Base-by-base conservation (phyloP, 305 asterid genomes). In the Striga hermonthica region DNA sequence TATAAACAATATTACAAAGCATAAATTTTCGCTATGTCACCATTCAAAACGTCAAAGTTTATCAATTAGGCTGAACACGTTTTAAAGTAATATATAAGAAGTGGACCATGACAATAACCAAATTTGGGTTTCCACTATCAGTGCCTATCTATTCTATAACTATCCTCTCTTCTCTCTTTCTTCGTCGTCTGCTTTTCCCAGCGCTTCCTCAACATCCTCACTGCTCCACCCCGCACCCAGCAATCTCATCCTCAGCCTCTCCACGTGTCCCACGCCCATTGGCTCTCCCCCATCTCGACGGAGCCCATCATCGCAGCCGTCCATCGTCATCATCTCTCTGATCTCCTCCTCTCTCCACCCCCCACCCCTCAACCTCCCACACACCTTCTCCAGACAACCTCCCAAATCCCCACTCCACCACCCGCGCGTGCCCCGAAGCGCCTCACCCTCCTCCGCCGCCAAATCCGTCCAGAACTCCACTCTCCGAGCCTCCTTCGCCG, bases 291-390 rank as follows among this genome's bases (percentile, higher is more conserved):
- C 54, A 16, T 48, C 61, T 5, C 10, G 4, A n/a, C 52, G 53
- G 34, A 54, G 31, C 59, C 63, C 70, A 67, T 22, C 31, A 22
- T 74, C 82, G 4, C 75, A 7, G 57, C 76, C 91, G 80, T 81
- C 88, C 83, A 89, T 81, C 83, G 81, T 75, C 96, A 91, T 83
- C 98, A 93, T 93, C 75, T 93, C 98, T 75, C 83, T 76, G 4
- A 93, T 90, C 2, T 93, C 98, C 74, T 93, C 90, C 73, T 90
- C 97, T 14, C 78, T 83, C 98, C 98, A 93, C 62, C 98, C 97
- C 13, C 94, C 98, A 11, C 76, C 73, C 65, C 83, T 83, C 72
- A 93, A 71, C 78, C 81, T 77, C 87, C 81, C 47, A 37, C 75
- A 67, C 65, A 78, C 80, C 66, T 74, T 84, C 73, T 88, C 97